Evolutionary conservation across 768 basidiomycete genomes (phyloP), one percentile per base, ranked within the genome.

Genomic region (Podaxis pistillaris): DNA sequence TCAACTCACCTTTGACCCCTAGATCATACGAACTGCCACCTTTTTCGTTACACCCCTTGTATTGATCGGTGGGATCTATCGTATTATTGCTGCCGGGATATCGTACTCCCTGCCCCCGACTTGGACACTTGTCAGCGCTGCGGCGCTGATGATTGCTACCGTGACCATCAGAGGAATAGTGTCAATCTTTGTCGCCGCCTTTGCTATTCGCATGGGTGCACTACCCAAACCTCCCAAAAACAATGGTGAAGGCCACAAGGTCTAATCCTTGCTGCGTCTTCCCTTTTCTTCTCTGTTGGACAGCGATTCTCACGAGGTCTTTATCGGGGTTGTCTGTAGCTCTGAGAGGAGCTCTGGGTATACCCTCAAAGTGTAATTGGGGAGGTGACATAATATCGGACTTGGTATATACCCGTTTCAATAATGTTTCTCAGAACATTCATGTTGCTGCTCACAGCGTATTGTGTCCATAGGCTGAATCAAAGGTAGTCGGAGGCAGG

Each of bases 161-260:
- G 37, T 38, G 13, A 24, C 24, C 5, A 58, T 58, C 19, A 19
- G 28, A 4, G 57, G 57, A 11, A 12, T 49, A 11, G 57, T 58
- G 4, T 58, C 57, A 12, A 58, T 58, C 46, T 7, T 12, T 19
- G 57, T 37, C 15, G 57, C 28, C 47, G 57, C 15, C 1, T 15
- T 58, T n/a, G 57, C 57, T 4, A 15, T 58, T 22, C 46, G 46
- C 9, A 58, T 58, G 57, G 57, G 57, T 49, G 57, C 57, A n/a
- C 57, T 17, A 12, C 57, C 57, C 17, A 58, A 49, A 13, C 57
- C 57, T 8, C 26, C 28, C 17, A 50, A 58, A 12, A 50, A 50
- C 11, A 46, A 1, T 33, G 9, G 33, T 33, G 33, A 9, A 9
- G 33, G 33, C 33, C 33, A 33, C 33, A 33, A 33, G 33, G 33